Conservation (phyloP, 495 filamentous ascomycete genomes). For the Poronia punctata region DNA sequence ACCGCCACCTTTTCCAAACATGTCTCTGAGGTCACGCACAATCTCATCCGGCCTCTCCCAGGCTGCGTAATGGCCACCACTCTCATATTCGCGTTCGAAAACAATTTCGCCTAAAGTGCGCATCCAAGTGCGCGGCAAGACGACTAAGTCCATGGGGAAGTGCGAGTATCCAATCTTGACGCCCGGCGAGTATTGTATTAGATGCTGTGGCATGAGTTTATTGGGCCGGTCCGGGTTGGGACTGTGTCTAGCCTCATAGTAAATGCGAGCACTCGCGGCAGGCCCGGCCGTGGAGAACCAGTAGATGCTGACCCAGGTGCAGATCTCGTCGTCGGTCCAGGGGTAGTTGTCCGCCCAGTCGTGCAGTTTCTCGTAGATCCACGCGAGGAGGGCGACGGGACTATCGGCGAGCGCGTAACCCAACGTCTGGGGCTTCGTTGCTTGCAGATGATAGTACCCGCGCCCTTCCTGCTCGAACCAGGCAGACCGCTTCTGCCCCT, state of each 20-base stretch:
- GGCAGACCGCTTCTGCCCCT: slow-evolving; percentile 37
- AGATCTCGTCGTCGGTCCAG: slow-evolving; percentile 61
- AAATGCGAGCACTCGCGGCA: slow-evolving; percentile 49
- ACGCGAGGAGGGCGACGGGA: slow-evolving; percentile 55
- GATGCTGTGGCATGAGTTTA: slow-evolving; percentile 11
- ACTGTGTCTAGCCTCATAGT: slow-evolving; percentile 47
- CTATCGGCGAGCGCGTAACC: slow-evolving; percentile 51
- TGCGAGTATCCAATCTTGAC: slow-evolving; percentile 51
- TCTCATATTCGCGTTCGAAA: slow-evolving; percentile 43
- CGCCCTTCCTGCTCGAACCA: slow-evolving; percentile 48
- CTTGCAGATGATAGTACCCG: slow-evolving; percentile 50
- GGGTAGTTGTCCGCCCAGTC: slow-evolving; percentile 60
- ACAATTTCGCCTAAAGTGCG: slow-evolving; percentile 50
- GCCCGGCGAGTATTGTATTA: slow-evolving; percentile 25
- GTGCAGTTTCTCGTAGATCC: slow-evolving; percentile 66
- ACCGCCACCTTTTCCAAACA: slow-evolving; percentile 43
- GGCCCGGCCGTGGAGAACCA: slow-evolving; percentile 51
- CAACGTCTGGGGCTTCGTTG: slow-evolving; percentile 59
- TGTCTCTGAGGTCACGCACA: slow-evolving; percentile 47
- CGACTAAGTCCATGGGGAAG: slow-evolving; percentile 48
- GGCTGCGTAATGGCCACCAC: slow-evolving; percentile 61
- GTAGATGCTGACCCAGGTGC: slow-evolving; percentile 61
- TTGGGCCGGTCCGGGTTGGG: slow-evolving; percentile 13
- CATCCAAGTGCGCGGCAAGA: slow-evolving; percentile 46
- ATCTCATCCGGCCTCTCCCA: slow-evolving; percentile 52